phyloP scores from a whole-genome alignment of 129 eudicot genomes.

The Daucus carota region DNA sequence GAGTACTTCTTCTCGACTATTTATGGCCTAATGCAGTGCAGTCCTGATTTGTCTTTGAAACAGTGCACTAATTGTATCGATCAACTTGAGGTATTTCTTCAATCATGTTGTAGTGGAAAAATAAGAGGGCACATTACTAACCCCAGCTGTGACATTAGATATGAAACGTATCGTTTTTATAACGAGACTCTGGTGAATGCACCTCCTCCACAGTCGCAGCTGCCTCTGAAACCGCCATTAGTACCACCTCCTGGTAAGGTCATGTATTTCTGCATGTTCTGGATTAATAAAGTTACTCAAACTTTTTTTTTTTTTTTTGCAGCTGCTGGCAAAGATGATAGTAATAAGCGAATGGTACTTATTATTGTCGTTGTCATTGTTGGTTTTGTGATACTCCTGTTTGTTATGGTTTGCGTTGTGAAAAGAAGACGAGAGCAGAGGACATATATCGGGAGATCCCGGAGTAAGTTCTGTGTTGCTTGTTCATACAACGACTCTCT shows the following conservation, averaged over 20 bases:
- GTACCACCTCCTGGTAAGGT: neutral
- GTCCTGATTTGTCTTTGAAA: neutral
- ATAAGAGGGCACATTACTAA: slow-evolving; percentile 21
- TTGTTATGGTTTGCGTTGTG: slow-evolving; percentile 6
- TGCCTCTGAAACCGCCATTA: neutral
- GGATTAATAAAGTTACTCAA: neutral
- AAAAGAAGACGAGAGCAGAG: neutral
- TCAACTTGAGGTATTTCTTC: neutral
- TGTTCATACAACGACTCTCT: neutral
- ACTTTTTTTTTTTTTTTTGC: neutral
- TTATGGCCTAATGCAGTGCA: neutral
- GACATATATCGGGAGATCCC: neutral
- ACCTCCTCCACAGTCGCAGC: neutral
- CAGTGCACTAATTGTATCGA: slow-evolving; percentile 19
- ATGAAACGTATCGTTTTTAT: slow-evolving; percentile 24
- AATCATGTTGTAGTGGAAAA: slow-evolving; percentile 11
- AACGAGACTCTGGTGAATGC: slow-evolving; percentile 14
- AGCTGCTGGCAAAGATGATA: neutral
- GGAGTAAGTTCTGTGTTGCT: slow-evolving; percentile 7
- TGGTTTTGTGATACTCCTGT: neutral
- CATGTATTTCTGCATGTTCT: neutral
- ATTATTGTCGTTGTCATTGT: neutral
- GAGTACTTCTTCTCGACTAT: neutral
- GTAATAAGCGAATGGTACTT: neutral
- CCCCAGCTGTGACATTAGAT: slow-evolving; percentile 39